Percentiles rank a stretch among this genome's conserved stretches.
Conservation (phyloP, 78 protist genomes). For the Tieghemostelium lacteum region DNA sequence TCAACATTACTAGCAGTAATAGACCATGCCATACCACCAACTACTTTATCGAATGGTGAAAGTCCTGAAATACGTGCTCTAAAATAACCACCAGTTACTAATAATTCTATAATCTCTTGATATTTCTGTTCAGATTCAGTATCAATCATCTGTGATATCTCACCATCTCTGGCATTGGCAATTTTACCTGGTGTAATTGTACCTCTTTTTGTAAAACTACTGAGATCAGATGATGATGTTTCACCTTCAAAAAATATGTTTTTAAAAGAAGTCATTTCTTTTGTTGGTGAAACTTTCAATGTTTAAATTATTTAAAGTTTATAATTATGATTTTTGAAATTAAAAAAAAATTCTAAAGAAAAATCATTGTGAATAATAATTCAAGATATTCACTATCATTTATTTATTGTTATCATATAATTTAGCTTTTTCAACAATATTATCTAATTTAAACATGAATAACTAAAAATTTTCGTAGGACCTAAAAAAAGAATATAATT, state of each 20-base stretch:
- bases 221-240: slow-evolving; percentile 23
- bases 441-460: no score
- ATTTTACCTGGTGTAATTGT: slow-evolving; percentile 50
- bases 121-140: slow-evolving; percentile 69
- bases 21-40: slow-evolving; percentile 98
- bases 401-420: no score
- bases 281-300: no score
- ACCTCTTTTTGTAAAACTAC: slow-evolving; percentile 59
- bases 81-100: slow-evolving; percentile 97
- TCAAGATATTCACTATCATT: no score
- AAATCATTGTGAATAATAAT: no score
- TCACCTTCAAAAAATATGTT: slow-evolving; percentile 49
- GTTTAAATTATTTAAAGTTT: no score
- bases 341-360: no score
- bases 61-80: slow-evolving; percentile 92
- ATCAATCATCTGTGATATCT: slow-evolving; percentile 65
- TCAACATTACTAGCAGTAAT: slow-evolving; percentile 84
- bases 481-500: no score
- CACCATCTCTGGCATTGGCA: slow-evolving; percentile 81
- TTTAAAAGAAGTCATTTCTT: background rate
- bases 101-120: slow-evolving; percentile 87
- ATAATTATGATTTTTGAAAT: no score
- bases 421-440: no score
- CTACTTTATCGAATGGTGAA: slow-evolving; percentile 92
- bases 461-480: no score